Conservation (phyloP, 768 basidiomycete species). For the Leccinellum rugosiceps region DNA sequence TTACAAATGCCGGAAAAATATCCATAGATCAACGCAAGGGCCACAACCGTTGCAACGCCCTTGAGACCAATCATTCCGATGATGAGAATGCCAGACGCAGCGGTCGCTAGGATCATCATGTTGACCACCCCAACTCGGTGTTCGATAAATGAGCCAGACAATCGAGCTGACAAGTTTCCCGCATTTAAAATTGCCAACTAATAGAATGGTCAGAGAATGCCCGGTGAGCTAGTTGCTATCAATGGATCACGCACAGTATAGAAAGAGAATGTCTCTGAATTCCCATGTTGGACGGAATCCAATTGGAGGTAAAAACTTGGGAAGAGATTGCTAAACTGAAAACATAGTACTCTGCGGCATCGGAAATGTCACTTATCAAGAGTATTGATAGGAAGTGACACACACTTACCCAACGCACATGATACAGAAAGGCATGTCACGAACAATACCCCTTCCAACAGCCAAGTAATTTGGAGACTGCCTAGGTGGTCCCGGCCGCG, state of each 20-base stretch:
- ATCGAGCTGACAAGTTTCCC: not conserved
- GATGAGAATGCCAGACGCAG: not conserved
- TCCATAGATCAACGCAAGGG: not conserved
- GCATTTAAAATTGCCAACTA: not conserved
- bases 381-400: not conserved
- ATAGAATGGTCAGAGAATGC: not conserved
- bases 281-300: not conserved
- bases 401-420: not conserved
- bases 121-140: not conserved
- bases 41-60: not conserved
- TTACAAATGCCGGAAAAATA: not conserved
- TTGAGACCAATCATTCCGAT: not conserved
- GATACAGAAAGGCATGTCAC: not conserved
- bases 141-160: not conserved
- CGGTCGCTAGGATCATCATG: not conserved
- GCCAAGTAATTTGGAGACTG: not conserved
- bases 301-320: not conserved
- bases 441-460: not conserved
- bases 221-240: not conserved
- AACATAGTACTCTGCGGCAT: not conserved
- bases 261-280: not conserved
- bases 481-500: not conserved
- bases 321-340: not conserved
- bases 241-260: not conserved
- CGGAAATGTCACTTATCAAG: not conserved